Conservation (phyloP, 768 basidiomycete genomes). For the Pulveroboletus ravenelii region DNA sequence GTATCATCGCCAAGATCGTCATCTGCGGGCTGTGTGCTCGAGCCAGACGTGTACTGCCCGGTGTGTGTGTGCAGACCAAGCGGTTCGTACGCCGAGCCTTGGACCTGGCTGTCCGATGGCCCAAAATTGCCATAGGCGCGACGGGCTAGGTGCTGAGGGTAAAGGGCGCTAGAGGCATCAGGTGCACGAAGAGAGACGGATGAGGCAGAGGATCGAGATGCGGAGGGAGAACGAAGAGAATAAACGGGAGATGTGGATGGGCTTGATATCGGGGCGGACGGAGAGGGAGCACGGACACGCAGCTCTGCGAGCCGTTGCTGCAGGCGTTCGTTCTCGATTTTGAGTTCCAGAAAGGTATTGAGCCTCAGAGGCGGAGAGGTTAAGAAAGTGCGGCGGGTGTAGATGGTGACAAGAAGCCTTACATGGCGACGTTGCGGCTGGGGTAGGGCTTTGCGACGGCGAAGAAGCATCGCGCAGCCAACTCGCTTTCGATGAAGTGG, state of each 20-base stretch:
- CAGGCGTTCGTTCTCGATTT: slow-evolving; percentile 80
- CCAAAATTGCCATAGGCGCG: slow-evolving; percentile 16
- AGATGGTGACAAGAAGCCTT: slow-evolving; percentile 15
- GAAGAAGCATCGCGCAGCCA: slow-evolving; percentile 60
- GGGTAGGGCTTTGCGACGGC: slow-evolving; percentile 75
- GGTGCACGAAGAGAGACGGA: slow-evolving; percentile 7
- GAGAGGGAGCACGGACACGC: slow-evolving; percentile 24
- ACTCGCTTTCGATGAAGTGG: slow-evolving; percentile 39
- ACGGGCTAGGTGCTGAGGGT: slow-evolving; percentile 13
- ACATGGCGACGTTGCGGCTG: slow-evolving; percentile 67
- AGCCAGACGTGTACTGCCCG: slow-evolving; percentile 13
- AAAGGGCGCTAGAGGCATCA: slow-evolving; percentile 11
- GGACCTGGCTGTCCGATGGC: slow-evolving; percentile 8
- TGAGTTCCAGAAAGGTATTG: slow-evolving; percentile 75
- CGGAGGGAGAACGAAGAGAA: slow-evolving; percentile 26
- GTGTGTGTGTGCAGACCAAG: slow-evolving; percentile 13
- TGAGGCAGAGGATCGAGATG: slow-evolving; percentile 20
- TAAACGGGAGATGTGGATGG: slow-evolving; percentile 23
- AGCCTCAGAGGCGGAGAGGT: slow-evolving; percentile 41
- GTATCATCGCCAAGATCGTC: slow-evolving; percentile 50
- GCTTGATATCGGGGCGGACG: slow-evolving; percentile 12
- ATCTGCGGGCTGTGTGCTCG: slow-evolving; percentile 16
- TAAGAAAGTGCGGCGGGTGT: neutral
- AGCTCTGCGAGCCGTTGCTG: slow-evolving; percentile 53
- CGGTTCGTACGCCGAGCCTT: slow-evolving; percentile 17